A percentile compares a stretch with the other conserved stretches of the same genome.
Evolutionary conservation across 129 eudicot genomes (phyloP).

Genomic region (Helianthus annuus): HanXRQr2.0-SUNRISE NC_035441.2:159718087-159718586

Average conservation of each 20-base stretch:
- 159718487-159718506: too few relatives aligned
- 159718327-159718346: slow-evolving; percentile 49
- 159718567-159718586: too few relatives aligned
- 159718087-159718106: slow-evolving; percentile 35
- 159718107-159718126: slow-evolving; percentile 47
- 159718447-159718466: too few relatives aligned
- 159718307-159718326: slow-evolving; percentile 33
- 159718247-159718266: slow-evolving; percentile 40
- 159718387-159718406: slow-evolving; percentile 53
- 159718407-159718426: too few relatives aligned
- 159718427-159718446: too few relatives aligned
- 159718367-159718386: slow-evolving; percentile 38
- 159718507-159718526: too few relatives aligned
- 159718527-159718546: too few relatives aligned
- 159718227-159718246: slow-evolving; percentile 52
- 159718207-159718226: slow-evolving; percentile 45
- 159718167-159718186: slow-evolving; percentile 29
- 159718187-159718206: slow-evolving; percentile 31
- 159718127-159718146: slow-evolving; percentile 53
- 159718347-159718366: slow-evolving; percentile 24
- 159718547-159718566: too few relatives aligned
- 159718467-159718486: too few relatives aligned
- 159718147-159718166: slow-evolving; percentile 47
- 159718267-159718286: slow-evolving; percentile 46
- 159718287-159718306: slow-evolving; percentile 54